These are phyloP conservation scores for Cyclostephanos tholiformis DNA, from an alignment of 108 stramenopile species.

Conservation along the genomic window DNA sequence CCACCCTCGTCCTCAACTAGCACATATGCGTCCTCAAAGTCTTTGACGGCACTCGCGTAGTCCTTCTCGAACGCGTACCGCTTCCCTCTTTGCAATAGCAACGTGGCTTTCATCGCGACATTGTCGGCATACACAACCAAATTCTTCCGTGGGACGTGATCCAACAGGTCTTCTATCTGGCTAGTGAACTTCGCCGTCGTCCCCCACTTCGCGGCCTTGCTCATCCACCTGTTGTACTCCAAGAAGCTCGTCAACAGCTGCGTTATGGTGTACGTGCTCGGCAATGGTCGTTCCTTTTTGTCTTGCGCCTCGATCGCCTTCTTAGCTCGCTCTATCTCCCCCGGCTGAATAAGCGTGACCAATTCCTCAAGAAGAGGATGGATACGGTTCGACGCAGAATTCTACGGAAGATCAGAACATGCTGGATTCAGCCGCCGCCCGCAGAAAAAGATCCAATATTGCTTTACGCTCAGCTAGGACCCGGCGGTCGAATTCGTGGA, in stretches of 20 bases:
- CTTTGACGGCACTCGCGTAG: constrained; percentile 57
- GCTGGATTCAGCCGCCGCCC: no score
- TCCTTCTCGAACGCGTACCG: constrained; percentile 76
- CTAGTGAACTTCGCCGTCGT: constrained; percentile 47
- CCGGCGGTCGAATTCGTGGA: no score
- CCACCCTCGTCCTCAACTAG: constrained; percentile 56
- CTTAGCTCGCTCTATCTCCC: constrained; percentile 57
- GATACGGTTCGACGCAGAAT: no score
- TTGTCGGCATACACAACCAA: constrained; percentile 26
- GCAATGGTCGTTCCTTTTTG: constrained; percentile 51
- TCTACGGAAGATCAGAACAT: no score
- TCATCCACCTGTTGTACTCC: constrained; percentile 88
- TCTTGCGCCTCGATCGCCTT: constrained; percentile 22
- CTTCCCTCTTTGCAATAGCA: constrained; percentile 74
- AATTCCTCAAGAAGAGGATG: constrained; percentile 59
- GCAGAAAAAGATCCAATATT: no score
- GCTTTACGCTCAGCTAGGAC: no score
- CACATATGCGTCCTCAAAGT: constrained; percentile 71
- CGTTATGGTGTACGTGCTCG: constrained; percentile 75
- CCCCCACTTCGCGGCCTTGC: constrained; percentile 69
- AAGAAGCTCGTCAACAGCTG: constrained; percentile 83
- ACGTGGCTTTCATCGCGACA: constrained; percentile 52
- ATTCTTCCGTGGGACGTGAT: constrained; percentile 34
- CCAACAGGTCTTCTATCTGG: constrained; percentile 49
- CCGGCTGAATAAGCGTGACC: constrained; percentile 65